Conservation (phyloP, 805 yeast genomes). For the Sugiyamaella boreocaroliniensis region DNA sequence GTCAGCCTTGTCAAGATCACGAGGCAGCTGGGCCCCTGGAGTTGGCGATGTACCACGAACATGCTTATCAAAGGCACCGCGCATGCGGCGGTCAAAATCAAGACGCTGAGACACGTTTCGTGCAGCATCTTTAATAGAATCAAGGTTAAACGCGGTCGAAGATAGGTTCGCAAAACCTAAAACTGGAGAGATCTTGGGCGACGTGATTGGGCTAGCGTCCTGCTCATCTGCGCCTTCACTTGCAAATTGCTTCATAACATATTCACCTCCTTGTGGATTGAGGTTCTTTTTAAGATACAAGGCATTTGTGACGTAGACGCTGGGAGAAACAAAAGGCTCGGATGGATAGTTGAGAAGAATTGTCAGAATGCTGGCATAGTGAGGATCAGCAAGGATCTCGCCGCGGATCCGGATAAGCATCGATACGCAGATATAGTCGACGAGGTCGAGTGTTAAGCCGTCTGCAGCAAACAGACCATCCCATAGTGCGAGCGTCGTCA, state of each 20-base stretch:
- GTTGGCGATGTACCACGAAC: neutral
- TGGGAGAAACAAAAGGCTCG: constrained; percentile 10
- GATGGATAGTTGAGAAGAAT: constrained; percentile 21
- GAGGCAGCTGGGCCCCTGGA: neutral
- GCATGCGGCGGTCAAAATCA: constrained; percentile 9
- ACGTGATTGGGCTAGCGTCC: neutral
- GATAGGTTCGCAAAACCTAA: neutral
- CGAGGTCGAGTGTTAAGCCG: constrained; percentile 22
- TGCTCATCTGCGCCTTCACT: neutral
- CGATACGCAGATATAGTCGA: constrained; percentile 31
- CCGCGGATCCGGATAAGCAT: constrained; percentile 28
- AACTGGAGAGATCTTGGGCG: constrained; percentile 8
- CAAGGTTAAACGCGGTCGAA: constrained; percentile 6
- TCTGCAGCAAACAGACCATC: constrained; percentile 33
- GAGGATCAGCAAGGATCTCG: constrained; percentile 11
- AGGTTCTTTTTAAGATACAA: constrained; percentile 18
- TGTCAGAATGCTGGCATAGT: constrained; percentile 20
- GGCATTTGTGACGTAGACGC: constrained; percentile 21
- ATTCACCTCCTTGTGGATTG: constrained; percentile 19
- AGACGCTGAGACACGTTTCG: constrained; percentile 13
- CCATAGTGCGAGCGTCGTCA: constrained; percentile 27
- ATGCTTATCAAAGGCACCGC: constrained; percentile 1
- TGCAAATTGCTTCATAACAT: constrained; percentile 18
- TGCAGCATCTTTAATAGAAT: constrained; percentile 15
- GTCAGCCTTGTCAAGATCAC: neutral